Conservation (phyloP, 495 filamentous ascomycete species). For the Penicillium canariense region DNA sequence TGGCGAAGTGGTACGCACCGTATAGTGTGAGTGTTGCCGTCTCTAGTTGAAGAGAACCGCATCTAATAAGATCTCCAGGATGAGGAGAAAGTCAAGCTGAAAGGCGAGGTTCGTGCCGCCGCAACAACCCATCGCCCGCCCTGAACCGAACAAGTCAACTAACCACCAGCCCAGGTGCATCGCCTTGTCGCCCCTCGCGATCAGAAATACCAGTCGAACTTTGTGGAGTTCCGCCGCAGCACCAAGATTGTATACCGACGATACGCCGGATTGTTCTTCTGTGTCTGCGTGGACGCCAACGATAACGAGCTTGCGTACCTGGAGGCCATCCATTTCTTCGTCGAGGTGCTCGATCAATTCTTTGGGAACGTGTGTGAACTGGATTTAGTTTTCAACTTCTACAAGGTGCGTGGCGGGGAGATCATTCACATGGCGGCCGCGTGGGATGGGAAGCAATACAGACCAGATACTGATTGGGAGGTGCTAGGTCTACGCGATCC, state of each 20-base stretch:
- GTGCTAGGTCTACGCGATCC: constrained; percentile 87
- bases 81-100: constrained; percentile 94
- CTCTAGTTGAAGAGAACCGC: background rate
- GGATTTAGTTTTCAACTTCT: constrained; percentile 98
- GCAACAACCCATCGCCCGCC: background rate
- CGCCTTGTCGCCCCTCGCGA: constrained; percentile 95
- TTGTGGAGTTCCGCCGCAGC: constrained; percentile 82
- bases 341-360: constrained; percentile 96
- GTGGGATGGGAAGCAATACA: background rate
- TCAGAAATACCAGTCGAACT: constrained; percentile 99
- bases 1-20: constrained; percentile 98
- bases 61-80: constrained; percentile 48
- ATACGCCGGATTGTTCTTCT: constrained; percentile 97
- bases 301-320: constrained; percentile 97
- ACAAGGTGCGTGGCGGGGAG: constrained; percentile 72
- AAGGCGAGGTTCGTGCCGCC: constrained; percentile 65
- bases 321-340: constrained; percentile 98
- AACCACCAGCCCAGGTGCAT: constrained; percentile 63
- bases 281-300: constrained; percentile 97
- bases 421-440: no score
- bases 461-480: constrained; percentile 9
- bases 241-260: constrained; percentile 94
- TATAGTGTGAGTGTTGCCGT: constrained; percentile 65
- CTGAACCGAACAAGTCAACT: background rate
- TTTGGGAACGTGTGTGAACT: constrained; percentile 99